phyloP scores from a whole-genome alignment of 805 yeast genomes.

The Metschnikowia matae region DNA sequence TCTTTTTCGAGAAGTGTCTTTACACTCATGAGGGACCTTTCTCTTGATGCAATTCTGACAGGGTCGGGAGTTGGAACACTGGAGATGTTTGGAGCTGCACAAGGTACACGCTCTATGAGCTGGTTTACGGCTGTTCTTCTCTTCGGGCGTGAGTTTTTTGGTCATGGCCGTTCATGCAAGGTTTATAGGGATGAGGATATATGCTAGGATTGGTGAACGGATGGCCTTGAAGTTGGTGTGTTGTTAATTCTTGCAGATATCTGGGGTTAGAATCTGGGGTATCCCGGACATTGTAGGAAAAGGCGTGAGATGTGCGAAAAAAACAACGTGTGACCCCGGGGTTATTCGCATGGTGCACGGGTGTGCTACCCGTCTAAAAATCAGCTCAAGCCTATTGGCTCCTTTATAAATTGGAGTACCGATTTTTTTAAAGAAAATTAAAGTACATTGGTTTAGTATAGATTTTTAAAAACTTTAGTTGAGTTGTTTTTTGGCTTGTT shows the following conservation, averaged over 20 bases:
- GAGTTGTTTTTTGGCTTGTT: no score
- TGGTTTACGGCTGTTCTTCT: constrained; percentile 55
- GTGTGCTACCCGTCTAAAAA: background rate
- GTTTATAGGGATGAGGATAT: background rate
- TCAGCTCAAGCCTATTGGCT: background rate
- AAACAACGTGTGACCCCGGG: constrained; percentile 4
- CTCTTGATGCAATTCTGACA: constrained; percentile 68
- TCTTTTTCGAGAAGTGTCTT: constrained; percentile 53
- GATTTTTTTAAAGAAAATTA: no score
- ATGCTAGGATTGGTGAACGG: background rate
- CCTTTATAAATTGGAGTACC: background rate
- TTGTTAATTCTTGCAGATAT: background rate
- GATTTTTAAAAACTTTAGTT: no score
- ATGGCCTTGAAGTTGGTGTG: background rate
- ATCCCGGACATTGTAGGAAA: constrained; percentile 18
- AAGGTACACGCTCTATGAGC: constrained; percentile 67
- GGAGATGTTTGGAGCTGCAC: constrained; percentile 70
- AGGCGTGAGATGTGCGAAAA: constrained; percentile 3
- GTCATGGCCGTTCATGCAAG: constrained; percentile 45
- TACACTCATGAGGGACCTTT: constrained; percentile 51
- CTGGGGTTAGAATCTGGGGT: constrained; percentile 18
- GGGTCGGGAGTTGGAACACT: constrained; percentile 67
- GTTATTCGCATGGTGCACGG: background rate
- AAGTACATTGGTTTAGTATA: background rate
- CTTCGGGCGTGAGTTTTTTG: constrained; percentile 49